Evolutionary conservation across 306 rosid species (phyloP), one percentile per base, ranked within the genome.

Genomic region (Trichosanthes truncata): DNA sequence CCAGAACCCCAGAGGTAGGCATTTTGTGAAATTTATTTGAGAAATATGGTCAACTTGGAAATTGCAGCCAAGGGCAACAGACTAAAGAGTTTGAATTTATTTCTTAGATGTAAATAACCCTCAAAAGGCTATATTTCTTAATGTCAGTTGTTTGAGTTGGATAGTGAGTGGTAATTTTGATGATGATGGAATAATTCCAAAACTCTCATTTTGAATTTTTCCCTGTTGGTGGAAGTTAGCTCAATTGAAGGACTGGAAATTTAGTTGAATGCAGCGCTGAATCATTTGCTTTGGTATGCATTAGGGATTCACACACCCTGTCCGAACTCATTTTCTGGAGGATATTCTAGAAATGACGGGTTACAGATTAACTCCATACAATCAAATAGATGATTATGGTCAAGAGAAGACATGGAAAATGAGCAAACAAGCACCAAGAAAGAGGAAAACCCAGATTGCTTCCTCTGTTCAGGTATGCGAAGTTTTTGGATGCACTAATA

Each of bases 361-460:
- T 52, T 95, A 89, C 87, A 86, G 51, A 81, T 88, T 95, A 83
- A 95, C 93, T 52, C 89, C 88, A 52, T 82, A 84, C 82, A 95
- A 95, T 89, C 98, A 95, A 88, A 88, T 89, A 79, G 98, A 91
- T 83, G 97, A 95, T 86, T 92, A 91, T 84, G 98, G 97, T 78
- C 98, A 91, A 87, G 97, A 92, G 63, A 92, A 85, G 91, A 56
- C 79, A 78, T 95, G 98, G 99, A 96, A 96, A 87, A 82, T 86
- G 92, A 87, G 87, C 88, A 96, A 91, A 81, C 97, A 90, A 79
- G 90, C 93, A 52, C 99, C 97, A 57, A 87, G 97, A 90, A 96
- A 93, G 88, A 91, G 98, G 89, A 96, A 96, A 85, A 93, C 98
- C 86, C 97, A 93, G 85, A 96, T 96, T 85, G 93, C 93, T 83